A percentile compares a stretch with the other conserved stretches of the same genome.
Conservation (phyloP, 2,329 filamentous ascomycete species). For the Cladosporium sp. region DNA sequence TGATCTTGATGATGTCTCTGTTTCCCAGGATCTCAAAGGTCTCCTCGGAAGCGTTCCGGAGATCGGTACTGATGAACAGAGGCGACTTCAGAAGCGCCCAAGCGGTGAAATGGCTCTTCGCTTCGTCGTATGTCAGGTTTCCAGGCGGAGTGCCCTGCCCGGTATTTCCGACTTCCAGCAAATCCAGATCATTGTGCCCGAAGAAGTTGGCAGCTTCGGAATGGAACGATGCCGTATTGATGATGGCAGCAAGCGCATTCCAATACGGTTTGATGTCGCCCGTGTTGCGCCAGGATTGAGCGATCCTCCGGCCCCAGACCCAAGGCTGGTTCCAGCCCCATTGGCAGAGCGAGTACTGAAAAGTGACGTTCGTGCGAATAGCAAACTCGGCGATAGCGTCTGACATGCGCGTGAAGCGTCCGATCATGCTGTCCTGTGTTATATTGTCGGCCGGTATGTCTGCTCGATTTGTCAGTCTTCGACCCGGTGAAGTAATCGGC, state of each 20-base stretch:
- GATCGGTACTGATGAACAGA: slow-evolving; percentile 20
- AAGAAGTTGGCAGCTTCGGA: slow-evolving; percentile 20
- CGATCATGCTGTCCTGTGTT: slow-evolving; percentile 25
- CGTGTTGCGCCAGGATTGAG: slow-evolving; percentile 19
- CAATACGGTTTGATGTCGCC: slow-evolving; percentile 23
- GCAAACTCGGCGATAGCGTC: slow-evolving; percentile 22
- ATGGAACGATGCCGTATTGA: slow-evolving; percentile 21
- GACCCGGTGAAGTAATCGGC: background rate
- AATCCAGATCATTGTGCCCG: slow-evolving; percentile 20
- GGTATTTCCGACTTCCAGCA: slow-evolving; percentile 21
- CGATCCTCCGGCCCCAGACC: slow-evolving; percentile 15
- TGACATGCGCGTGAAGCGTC: slow-evolving; percentile 24
- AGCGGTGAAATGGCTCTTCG: slow-evolving; percentile 18
- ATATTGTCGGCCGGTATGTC: slow-evolving; percentile 25
- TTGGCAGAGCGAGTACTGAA: slow-evolving; percentile 17
- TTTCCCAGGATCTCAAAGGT: slow-evolving; percentile 21
- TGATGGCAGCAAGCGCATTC: slow-evolving; percentile 21
- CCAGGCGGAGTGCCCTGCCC: slow-evolving; percentile 24
- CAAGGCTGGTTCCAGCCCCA: slow-evolving; percentile 20
- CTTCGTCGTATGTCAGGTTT: slow-evolving; percentile 19
- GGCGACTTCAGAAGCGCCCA: slow-evolving; percentile 21
- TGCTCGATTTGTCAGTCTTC: background rate
- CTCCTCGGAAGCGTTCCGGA: slow-evolving; percentile 18
- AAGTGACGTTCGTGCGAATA: slow-evolving; percentile 11
- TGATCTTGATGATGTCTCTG: slow-evolving; percentile 23